phyloP scores from a whole-genome alignment of 495 filamentous ascomycete genomes.

The Hyaloscypha hepaticicola region DNA sequence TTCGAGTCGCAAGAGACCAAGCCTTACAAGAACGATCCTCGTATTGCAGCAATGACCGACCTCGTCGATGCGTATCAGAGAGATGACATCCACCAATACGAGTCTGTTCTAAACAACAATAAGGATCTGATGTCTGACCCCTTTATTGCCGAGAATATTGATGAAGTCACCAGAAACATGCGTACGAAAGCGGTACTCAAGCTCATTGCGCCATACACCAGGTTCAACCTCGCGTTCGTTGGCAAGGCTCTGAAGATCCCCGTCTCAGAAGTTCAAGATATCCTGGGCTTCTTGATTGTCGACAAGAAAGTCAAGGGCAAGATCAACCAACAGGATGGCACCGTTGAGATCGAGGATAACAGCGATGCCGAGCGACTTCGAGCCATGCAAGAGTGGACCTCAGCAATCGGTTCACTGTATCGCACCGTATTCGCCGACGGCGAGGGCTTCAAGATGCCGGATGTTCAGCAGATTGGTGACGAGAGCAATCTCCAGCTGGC shows the following conservation, averaged over 20 bases:
- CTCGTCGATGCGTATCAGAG: conserved; percentile 95
- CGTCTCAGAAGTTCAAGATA: conserved; percentile 84
- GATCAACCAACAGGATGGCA: conserved; percentile 85
- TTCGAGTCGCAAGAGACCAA: conserved; percentile 99
- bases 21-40: conserved; percentile 92
- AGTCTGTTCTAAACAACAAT: conserved; percentile 82
- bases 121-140: conserved; percentile 86
- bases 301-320: conserved; percentile 82
- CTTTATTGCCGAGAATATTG: conserved; percentile 98
- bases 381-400: conserved; percentile 72
- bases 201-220: conserved; percentile 90
- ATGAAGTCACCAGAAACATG: conserved; percentile 98
- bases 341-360: conserved; percentile 73
- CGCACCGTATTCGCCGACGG: conserved; percentile 64
- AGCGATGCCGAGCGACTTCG: conserved; percentile 72
- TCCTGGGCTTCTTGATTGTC: conserved; percentile 87
- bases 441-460: conserved; percentile 61
- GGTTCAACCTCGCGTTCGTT: conserved; percentile 84
- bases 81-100: conserved; percentile 91
- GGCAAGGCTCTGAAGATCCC: conserved; percentile 83
- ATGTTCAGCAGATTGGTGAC: conserved; percentile 34
- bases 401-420: conserved; percentile 64
- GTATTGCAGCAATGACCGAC: conserved; percentile 95
- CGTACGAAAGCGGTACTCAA: conserved; percentile 93
- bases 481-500: conserved; percentile 22